A percentile compares a stretch with the other conserved stretches of the same genome.
These are phyloP conservation scores for Starmerella cellae DNA, from an alignment of 805 yeast species.

Conservation along the genomic window DNA sequence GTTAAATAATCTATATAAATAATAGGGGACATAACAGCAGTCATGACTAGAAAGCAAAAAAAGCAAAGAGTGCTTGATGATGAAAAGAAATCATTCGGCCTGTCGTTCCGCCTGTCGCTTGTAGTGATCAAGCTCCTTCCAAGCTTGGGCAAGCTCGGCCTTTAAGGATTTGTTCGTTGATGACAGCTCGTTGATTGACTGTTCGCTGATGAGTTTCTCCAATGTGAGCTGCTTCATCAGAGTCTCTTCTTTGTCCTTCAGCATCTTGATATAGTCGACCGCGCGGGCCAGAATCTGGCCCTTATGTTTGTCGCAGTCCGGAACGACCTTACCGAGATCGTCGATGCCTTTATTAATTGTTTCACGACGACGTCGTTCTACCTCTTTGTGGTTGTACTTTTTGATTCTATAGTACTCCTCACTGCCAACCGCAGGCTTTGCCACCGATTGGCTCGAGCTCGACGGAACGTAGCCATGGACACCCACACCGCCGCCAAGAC, in stretches of 20 bases:
- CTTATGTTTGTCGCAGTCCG: conserved; percentile 43
- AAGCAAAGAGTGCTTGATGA: background rate
- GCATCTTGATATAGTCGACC: conserved; percentile 76
- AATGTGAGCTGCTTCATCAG: conserved; percentile 90
- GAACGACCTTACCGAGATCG: conserved; percentile 36
- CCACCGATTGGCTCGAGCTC: background rate
- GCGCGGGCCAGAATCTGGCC: conserved; percentile 80
- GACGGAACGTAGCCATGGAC: conserved; percentile 1
- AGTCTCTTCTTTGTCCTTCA: conserved; percentile 79
- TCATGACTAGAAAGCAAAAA: background rate
- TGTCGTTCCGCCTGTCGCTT: conserved; percentile 30
- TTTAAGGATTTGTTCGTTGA: conserved; percentile 79
- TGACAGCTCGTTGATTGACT: conserved; percentile 72
- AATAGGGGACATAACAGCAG: background rate
- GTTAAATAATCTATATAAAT: background rate
- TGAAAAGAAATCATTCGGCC: background rate
- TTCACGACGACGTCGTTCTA: conserved; percentile 25
- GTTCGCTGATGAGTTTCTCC: conserved; percentile 84
- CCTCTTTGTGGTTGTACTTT: conserved; percentile 64
- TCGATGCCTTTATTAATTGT: conserved; percentile 29
- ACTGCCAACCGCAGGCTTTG: conserved; percentile 56
- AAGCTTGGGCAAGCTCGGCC: conserved; percentile 77
- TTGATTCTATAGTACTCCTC: conserved; percentile 76
- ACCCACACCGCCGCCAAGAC: conserved; percentile 1
- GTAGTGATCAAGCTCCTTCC: conserved; percentile 80